Conservation (phyloP, 2,329 filamentous ascomycete genomes). For the Penicillium sp. region DNA sequence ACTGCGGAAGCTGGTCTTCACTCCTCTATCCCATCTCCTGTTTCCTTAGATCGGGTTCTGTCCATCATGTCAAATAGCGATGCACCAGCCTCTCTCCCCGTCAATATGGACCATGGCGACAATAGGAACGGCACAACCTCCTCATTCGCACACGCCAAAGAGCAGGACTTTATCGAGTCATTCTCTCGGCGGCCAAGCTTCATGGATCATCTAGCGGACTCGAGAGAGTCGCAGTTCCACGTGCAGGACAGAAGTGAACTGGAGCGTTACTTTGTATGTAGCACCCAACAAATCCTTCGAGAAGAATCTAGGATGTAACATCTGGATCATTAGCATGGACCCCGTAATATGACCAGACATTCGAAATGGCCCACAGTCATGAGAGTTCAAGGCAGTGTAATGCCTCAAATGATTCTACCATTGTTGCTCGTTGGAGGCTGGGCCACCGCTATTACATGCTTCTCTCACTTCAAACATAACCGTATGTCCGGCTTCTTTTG, state of each 20-base stretch:
- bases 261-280: slow-evolving; percentile 61
- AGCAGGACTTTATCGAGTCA: slow-evolving; percentile 25
- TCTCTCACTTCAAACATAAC: slow-evolving; percentile 51
- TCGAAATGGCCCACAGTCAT: slow-evolving; percentile 76
- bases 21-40: not conserved
- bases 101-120: not conserved
- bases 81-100: not conserved
- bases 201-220: slow-evolving; percentile 34
- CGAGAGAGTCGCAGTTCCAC: slow-evolving; percentile 34
- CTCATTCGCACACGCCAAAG: slow-evolving; percentile 8
- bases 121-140: not conserved
- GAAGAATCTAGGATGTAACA: not conserved
- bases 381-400: slow-evolving; percentile 72
- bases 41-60: not conserved
- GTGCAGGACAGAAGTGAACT: slow-evolving; percentile 47
- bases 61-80: not conserved
- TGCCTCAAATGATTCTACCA: slow-evolving; percentile 73
- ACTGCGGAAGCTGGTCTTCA: not conserved
- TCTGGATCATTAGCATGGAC: slow-evolving; percentile 38
- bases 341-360: slow-evolving; percentile 69
- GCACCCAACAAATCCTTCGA: not conserved
- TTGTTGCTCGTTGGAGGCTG: slow-evolving; percentile 63
- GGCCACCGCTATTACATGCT: slow-evolving; percentile 65
- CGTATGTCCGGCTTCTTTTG: slow-evolving; percentile 28
- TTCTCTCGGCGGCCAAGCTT: slow-evolving; percentile 37